Base-by-base conservation (phyloP, 805 yeast species). In the Metschnikowia lachancei region DNA sequence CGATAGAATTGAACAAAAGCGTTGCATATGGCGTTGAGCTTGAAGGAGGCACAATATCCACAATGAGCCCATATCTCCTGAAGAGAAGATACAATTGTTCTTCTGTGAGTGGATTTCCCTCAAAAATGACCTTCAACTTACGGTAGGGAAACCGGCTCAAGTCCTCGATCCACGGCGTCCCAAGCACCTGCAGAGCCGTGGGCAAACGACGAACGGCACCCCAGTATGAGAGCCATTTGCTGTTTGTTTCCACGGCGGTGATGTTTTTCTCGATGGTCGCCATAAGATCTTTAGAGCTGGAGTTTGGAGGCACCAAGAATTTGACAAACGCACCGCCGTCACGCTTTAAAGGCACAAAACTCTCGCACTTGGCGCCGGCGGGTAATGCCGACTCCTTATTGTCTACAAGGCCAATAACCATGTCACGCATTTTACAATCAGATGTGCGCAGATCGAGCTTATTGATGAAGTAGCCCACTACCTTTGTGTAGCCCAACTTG, bases 151-250 rank as follows among this genome's bases (percentile, higher is more conserved):
- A 78, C 51, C 97, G 69, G 56, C 87, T 78, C 62, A 94, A 71
- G 62, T 94, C 99, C 67, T 92, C 98, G 50, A 94, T 85, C 97
- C 97, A 92, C 0, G 99, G 99, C 1, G 78, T 72, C 51, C 99
- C 99, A 56, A 85, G 83, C 1, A 94, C 97, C 0, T 86, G 82
- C 58, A 75, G 83, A 43, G 77, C 84, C 49, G 70, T 68, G 2
- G 84, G 85, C 46, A 65, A 69, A 1, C 57, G 49, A 4, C 44
- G 36, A n/a, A 39, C 4, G 16, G 29, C 35, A 10, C 41, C 33
- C 48, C 48, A 39, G 17, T 45, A 45, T 13, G 32, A 28, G 14
- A 42, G 20, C 50, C 55, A 1, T 59, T 4, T 33, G 53, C 49
- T 19, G 36, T 40, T 29, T 45, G 46, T 20, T 40, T 41, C 19